A percentile compares a stretch with the other conserved stretches of the same genome.
phyloP scores from a whole-genome alignment of 768 basidiomycete species.

The Auricularia auricula-judae region DNA sequence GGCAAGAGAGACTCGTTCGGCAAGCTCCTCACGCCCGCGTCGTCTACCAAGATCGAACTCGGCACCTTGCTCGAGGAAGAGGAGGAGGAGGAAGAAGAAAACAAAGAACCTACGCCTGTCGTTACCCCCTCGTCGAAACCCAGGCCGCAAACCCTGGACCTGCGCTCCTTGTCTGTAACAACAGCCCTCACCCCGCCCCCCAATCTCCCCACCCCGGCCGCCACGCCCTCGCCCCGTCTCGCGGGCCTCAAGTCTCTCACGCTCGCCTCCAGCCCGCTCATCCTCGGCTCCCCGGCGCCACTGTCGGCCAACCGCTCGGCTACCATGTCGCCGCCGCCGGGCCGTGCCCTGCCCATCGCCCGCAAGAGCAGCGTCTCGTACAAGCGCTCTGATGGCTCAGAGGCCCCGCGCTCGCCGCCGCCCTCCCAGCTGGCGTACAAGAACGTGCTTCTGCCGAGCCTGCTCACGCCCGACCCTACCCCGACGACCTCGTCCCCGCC shows the following conservation, averaged over 20 bases:
- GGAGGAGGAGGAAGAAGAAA: slow-evolving; percentile 47
- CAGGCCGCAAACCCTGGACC: slow-evolving; percentile 48
- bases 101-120: background rate
- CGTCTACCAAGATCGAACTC: slow-evolving; percentile 63
- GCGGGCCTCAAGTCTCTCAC: slow-evolving; percentile 42
- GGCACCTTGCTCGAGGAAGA: slow-evolving; percentile 77
- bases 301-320: slow-evolving; percentile 11
- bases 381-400: slow-evolving; percentile 35
- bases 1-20: slow-evolving; percentile 74
- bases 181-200: slow-evolving; percentile 4
- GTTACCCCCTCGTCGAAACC: slow-evolving; percentile 17
- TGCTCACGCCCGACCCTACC: slow-evolving; percentile 69
- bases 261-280: slow-evolving; percentile 19
- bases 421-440: background rate
- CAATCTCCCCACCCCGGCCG: slow-evolving; percentile 30
- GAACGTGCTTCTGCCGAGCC: slow-evolving; percentile 8
- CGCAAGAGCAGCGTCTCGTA: slow-evolving; percentile 70
- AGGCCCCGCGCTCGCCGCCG: slow-evolving; percentile 1
- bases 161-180: slow-evolving; percentile 52
- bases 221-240: slow-evolving; percentile 37
- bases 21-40: slow-evolving; percentile 50
- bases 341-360: slow-evolving; percentile 11
- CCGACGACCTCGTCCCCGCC: slow-evolving; percentile 33
- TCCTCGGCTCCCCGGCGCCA: slow-evolving; percentile 1
- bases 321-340: slow-evolving; percentile 22